These are phyloP conservation scores for Epichloe brachyelytri DNA, from an alignment of 2,329 filamentous ascomycete genomes.

Conservation along the genomic window DNA sequence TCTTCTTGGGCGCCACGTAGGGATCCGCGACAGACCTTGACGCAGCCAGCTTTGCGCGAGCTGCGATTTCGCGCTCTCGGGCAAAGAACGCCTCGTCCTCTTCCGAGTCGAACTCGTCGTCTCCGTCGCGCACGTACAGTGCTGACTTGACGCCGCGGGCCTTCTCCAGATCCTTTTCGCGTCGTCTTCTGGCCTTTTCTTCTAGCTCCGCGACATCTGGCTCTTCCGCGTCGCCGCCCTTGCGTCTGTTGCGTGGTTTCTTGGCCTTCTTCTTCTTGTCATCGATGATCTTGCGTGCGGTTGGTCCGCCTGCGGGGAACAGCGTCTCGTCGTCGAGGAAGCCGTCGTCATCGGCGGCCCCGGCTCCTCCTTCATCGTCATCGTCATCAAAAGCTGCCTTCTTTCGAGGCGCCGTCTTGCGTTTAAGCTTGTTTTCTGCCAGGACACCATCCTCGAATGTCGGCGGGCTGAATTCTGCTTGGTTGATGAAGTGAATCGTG, in stretches of 20 bases:
- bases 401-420: slow-evolving; percentile 45
- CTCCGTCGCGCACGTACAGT: slow-evolving; percentile 67
- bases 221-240: slow-evolving; percentile 29
- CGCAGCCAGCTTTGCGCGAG: slow-evolving; percentile 31
- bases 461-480: slow-evolving; percentile 66
- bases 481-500: slow-evolving; percentile 58
- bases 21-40: slow-evolving; percentile 10
- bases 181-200: slow-evolving; percentile 46
- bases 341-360: slow-evolving; percentile 11
- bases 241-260: slow-evolving; percentile 32
- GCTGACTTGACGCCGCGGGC: slow-evolving; percentile 71
- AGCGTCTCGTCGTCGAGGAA: slow-evolving; percentile 39
- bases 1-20: slow-evolving; percentile 14
- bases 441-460: slow-evolving; percentile 62
- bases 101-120: slow-evolving; percentile 79
- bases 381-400: slow-evolving; percentile 59
- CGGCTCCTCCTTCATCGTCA: slow-evolving; percentile 33
- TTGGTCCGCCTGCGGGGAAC: slow-evolving; percentile 59
- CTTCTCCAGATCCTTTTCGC: slow-evolving; percentile 63
- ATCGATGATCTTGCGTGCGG: slow-evolving; percentile 38
- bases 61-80: slow-evolving; percentile 48
- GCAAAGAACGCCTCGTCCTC: slow-evolving; percentile 61
- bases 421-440: slow-evolving; percentile 67
- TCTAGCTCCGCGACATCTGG: slow-evolving; percentile 51
- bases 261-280: slow-evolving; percentile 42